Conservation (phyloP, 257 asterid genomes). For the Jacaranda copaia region DNA sequence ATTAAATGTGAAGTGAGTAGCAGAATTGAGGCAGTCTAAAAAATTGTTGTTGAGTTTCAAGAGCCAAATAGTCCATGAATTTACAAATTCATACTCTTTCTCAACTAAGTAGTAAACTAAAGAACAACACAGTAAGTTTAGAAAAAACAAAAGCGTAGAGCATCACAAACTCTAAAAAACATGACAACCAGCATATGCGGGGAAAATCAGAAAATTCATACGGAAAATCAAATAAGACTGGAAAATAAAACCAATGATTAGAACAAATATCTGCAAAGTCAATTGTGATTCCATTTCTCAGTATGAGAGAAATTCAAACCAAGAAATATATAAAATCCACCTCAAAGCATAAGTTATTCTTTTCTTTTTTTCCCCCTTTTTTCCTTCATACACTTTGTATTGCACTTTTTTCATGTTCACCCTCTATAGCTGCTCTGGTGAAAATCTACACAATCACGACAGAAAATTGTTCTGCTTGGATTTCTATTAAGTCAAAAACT, state of each 20-base stretch:
- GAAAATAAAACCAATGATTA: background rate
- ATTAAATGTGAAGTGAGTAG: background rate
- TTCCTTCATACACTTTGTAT: background rate
- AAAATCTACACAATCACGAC: background rate
- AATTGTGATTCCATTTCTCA: too few species aligned
- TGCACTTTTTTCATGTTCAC: background rate
- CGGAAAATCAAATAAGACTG: background rate
- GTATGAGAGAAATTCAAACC: conserved; percentile 2
- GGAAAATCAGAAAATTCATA: background rate
- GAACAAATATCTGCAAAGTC: background rate
- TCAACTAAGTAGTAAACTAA: background rate
- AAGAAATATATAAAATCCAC: background rate
- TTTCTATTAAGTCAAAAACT: too few species aligned
- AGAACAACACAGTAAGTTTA: background rate
- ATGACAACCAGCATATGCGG: background rate
- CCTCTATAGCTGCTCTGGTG: background rate
- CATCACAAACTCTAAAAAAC: background rate
- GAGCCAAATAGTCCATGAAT: background rate
- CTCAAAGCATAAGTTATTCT: background rate
- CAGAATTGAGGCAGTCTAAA: background rate
- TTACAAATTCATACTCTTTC: conserved; percentile 1
- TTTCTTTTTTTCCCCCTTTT: background rate
- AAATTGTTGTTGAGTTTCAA: background rate
- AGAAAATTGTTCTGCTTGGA: too few species aligned
- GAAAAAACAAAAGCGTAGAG: background rate